These are phyloP conservation scores for Talaromyces funiculosus DNA, from an alignment of 2,329 filamentous ascomycete genomes.

Conservation along the genomic window DNA sequence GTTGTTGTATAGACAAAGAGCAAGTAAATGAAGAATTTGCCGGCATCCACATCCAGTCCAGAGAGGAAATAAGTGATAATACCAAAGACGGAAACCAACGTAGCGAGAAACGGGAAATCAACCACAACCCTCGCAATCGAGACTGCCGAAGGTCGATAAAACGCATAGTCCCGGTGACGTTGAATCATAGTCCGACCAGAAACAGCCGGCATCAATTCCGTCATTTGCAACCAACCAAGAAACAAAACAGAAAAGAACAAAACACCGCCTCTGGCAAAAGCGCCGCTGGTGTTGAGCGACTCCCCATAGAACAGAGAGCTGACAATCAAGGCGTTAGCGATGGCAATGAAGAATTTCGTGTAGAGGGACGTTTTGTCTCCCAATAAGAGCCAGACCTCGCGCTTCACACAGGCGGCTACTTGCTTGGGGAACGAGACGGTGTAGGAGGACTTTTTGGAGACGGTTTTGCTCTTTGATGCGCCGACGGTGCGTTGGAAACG, in stretches of 20 bases:
- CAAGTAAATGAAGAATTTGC: slow-evolving; percentile 63
- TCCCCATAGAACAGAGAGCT: slow-evolving; percentile 73
- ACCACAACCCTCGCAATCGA: slow-evolving; percentile 56
- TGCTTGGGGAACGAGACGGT: slow-evolving; percentile 60
- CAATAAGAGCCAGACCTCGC: slow-evolving; percentile 73
- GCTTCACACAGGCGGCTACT: slow-evolving; percentile 51
- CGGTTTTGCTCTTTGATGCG: slow-evolving; percentile 59
- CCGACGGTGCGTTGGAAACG: slow-evolving; percentile 62
- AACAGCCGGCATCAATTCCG: slow-evolving; percentile 73
- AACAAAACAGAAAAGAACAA: slow-evolving; percentile 64
- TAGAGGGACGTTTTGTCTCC: slow-evolving; percentile 69
- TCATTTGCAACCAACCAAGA: slow-evolving; percentile 65
- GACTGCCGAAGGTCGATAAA: slow-evolving; percentile 64
- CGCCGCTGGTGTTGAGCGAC: slow-evolving; percentile 53
- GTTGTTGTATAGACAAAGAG: slow-evolving; percentile 60
- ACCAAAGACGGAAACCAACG: slow-evolving; percentile 55
- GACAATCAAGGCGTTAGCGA: slow-evolving; percentile 68
- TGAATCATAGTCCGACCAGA: slow-evolving; percentile 63
- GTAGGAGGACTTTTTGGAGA: slow-evolving; percentile 65
- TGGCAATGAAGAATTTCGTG: slow-evolving; percentile 74
- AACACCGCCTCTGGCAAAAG: slow-evolving; percentile 58
- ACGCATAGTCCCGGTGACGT: slow-evolving; percentile 63
- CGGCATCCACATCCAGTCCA: slow-evolving; percentile 52
- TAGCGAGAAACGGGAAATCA: slow-evolving; percentile 57
- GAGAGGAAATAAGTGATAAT: slow-evolving; percentile 63